Conservation (phyloP, 495 filamentous ascomycete genomes). For the Lichina pygmaea region DNA sequence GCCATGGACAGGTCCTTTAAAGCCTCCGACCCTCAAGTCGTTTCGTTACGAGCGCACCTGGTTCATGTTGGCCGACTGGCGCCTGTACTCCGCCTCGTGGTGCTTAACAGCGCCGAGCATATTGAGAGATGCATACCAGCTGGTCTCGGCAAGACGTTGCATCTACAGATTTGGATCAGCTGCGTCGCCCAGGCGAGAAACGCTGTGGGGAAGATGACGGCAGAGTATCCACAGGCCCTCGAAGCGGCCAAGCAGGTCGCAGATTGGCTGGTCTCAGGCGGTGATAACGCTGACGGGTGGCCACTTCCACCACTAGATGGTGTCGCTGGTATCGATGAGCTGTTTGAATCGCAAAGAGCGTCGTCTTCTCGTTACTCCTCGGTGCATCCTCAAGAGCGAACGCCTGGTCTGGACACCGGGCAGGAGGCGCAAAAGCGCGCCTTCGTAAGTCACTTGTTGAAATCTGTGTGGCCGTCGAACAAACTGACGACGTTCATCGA, state of each 20-base stretch:
- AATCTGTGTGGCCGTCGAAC: background rate
- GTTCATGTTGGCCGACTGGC: conserved; percentile 15
- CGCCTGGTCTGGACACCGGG: background rate
- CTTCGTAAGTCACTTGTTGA: background rate
- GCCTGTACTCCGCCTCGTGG: conserved; percentile 24
- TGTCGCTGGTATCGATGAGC: background rate
- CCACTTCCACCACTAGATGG: conserved; percentile 13
- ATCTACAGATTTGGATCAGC: conserved; percentile 15
- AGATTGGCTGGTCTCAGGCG: conserved; percentile 12
- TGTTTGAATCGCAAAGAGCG: background rate
- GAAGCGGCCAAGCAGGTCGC: conserved; percentile 21
- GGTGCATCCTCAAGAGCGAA: background rate
- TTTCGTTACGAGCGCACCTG: conserved; percentile 17
- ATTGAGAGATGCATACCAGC: conserved; percentile 22
- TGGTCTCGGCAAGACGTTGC: conserved; percentile 13
- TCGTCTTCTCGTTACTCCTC: background rate
- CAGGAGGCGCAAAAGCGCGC: conserved; percentile 1
- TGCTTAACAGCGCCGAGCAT: conserved; percentile 28
- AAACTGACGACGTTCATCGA: background rate
- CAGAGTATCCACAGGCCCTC: conserved; percentile 17
- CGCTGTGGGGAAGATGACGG: conserved; percentile 20
- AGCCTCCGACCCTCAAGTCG: conserved; percentile 14
- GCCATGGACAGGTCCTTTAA: conserved; percentile 24
- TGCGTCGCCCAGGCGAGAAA: conserved; percentile 16
- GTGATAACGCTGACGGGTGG: conserved; percentile 13